These are phyloP conservation scores for Fusarium mangiferae DNA, from an alignment of 2,329 filamentous ascomycete genomes.

Conservation along the genomic window DNA sequence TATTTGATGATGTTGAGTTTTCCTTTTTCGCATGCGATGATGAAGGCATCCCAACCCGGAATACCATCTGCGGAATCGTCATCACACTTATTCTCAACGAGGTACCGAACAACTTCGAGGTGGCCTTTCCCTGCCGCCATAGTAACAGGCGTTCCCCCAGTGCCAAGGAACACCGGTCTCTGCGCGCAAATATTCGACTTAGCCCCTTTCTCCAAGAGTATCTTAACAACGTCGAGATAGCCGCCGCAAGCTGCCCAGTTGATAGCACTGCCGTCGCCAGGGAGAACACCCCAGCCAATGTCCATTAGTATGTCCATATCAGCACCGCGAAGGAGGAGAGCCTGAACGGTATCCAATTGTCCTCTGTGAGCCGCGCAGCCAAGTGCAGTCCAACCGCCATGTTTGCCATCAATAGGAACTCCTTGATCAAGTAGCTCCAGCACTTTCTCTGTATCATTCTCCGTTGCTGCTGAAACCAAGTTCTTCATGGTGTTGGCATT, in stretches of 20 bases:
- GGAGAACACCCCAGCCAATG: background rate
- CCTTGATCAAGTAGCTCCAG: background rate
- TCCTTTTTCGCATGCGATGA: background rate
- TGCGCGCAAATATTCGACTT: background rate
- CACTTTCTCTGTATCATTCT: background rate
- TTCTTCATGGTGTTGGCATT: background rate
- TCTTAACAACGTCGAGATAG: background rate
- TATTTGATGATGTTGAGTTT: background rate
- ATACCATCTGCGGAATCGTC: fast-evolving
- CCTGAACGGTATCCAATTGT: background rate
- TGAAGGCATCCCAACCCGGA: background rate
- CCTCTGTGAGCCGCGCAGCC: fast-evolving
- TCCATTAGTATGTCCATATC: background rate
- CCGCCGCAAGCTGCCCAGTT: background rate
- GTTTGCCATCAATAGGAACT: fast-evolving
- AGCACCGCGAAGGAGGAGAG: background rate
- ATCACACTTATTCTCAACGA: background rate
- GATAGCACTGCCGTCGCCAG: background rate
- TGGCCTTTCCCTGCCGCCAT: background rate
- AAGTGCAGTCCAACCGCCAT: background rate
- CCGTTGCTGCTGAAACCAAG: background rate
- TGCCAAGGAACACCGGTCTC: background rate
- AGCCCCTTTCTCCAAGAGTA: fast-evolving
- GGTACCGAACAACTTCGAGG: background rate
- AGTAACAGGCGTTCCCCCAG: background rate